Percentiles rank a stretch among this genome's conserved stretches.
phyloP scores from a whole-genome alignment of 2,329 filamentous ascomycete species.

The Trichophyton mentagrophytes region DNA sequence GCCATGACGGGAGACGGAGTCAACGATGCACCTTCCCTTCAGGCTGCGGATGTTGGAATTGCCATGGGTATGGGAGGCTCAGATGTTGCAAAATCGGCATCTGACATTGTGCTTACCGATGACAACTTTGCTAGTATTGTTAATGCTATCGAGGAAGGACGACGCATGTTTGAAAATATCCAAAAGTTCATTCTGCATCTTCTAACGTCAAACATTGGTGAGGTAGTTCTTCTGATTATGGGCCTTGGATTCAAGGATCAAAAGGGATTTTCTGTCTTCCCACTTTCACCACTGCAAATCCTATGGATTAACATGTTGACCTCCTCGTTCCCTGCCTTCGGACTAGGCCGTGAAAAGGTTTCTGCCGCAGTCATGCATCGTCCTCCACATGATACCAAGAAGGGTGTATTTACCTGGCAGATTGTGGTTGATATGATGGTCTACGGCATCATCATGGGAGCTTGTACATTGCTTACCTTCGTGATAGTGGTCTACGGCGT shows the following conservation, averaged over 20 bases:
- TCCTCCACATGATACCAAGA: constrained; percentile 41
- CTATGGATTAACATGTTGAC: constrained; percentile 55
- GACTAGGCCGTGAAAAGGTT: constrained; percentile 45
- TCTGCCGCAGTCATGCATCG: constrained; percentile 42
- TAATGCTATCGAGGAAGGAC: constrained; percentile 67
- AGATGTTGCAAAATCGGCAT: constrained; percentile 72
- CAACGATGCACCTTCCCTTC: constrained; percentile 72
- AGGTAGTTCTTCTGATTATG: constrained; percentile 45
- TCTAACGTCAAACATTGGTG: constrained; percentile 44
- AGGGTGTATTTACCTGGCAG: constrained; percentile 41
- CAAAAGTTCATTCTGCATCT: constrained; percentile 56
- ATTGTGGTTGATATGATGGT: constrained; percentile 43
- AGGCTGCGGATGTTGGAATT: constrained; percentile 71
- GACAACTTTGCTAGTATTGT: constrained; percentile 84
- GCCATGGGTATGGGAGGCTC: constrained; percentile 77
- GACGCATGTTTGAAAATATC: constrained; percentile 78
- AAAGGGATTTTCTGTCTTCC: constrained; percentile 43
- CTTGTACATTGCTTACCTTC: constrained; percentile 39
- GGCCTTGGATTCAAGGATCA: constrained; percentile 47
- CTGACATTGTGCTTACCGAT: constrained; percentile 50
- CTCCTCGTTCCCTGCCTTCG: constrained; percentile 46
- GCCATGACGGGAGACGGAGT: constrained; percentile 86
- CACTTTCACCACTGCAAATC: constrained; percentile 46
- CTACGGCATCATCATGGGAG: constrained; percentile 41
- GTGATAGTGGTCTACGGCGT: constrained; percentile 39